These are phyloP conservation scores for Lanzia echinophila DNA, from an alignment of 2,329 filamentous ascomycete genomes.

Conservation along the genomic window DNA sequence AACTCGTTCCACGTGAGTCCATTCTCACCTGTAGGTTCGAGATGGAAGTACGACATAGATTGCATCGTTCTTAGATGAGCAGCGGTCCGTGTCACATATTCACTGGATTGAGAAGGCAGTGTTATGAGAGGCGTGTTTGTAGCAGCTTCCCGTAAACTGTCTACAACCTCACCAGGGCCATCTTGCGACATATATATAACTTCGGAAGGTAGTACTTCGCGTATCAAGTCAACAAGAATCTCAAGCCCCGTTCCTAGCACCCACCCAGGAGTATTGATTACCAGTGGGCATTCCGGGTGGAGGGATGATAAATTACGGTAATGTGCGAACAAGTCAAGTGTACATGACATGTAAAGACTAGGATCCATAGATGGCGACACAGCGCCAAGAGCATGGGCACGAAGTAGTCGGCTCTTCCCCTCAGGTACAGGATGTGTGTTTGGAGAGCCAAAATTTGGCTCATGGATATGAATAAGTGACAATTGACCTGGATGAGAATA, in stretches of 20 bases:
- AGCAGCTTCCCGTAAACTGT: conserved; percentile 40
- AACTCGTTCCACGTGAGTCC: conserved; percentile 41
- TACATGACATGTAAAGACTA: conserved; percentile 59
- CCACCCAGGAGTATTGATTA: conserved; percentile 73
- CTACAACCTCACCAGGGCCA: conserved; percentile 51
- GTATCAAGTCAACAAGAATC: conserved; percentile 52
- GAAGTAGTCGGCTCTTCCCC: conserved; percentile 38
- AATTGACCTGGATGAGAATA: conserved; percentile 64
- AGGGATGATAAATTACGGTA: conserved; percentile 42
- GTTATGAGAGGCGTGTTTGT: conserved; percentile 38
- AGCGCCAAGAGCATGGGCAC: conserved; percentile 61
- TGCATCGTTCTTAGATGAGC: conserved; percentile 67
- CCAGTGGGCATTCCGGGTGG: conserved; percentile 45
- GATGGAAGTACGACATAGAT: conserved; percentile 73
- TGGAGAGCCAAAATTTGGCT: conserved; percentile 58
- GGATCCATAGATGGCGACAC: conserved; percentile 60
- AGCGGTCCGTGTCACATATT: conserved; percentile 51
- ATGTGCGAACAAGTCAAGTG: conserved; percentile 52
- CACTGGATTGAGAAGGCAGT: conserved; percentile 54
- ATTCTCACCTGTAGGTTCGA: conserved; percentile 23
- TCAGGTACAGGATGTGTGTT: conserved; percentile 53
- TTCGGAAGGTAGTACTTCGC: conserved; percentile 48
- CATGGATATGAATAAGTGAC: conserved; percentile 55
- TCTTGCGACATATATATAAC: conserved; percentile 64
- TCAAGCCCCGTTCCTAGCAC: conserved; percentile 64